These are phyloP conservation scores for Euptelea pleiosperma DNA, from an alignment of 164 flowering plant species.

Conservation along the genomic window DNA sequence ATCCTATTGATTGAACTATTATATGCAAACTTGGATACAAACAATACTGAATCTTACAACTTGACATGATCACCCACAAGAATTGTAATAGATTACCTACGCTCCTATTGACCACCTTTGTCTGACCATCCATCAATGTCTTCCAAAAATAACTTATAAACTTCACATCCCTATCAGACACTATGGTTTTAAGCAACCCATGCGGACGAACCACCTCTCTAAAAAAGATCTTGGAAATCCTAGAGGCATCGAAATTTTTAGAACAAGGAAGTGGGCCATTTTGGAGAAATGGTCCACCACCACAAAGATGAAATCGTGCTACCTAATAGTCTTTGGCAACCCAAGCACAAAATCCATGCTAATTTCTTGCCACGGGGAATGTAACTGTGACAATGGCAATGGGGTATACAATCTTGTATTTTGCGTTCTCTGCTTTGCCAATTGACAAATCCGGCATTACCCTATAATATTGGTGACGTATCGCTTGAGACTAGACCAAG, in stretches of 20 bases:
- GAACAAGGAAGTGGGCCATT: conserved; percentile 3
- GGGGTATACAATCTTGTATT: neutral
- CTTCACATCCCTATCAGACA: no score
- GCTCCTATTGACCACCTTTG: conserved; percentile 3
- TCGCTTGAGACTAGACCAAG: neutral
- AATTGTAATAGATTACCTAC: neutral
- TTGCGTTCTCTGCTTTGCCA: conserved; percentile 1
- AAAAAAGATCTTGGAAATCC: neutral
- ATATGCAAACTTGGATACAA: no score
- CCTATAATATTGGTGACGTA: neutral
- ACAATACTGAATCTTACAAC: no score
- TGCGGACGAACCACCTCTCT: conserved; percentile 5
- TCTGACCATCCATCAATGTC: neutral
- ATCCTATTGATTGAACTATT: no score
- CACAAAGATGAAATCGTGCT: no score
- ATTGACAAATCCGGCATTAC: neutral
- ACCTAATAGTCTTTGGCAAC: no score
- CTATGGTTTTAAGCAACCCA: no score
- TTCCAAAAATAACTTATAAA: no score
- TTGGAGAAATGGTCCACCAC: no score
- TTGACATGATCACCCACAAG: no score
- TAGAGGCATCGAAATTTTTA: neutral
- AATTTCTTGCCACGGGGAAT: neutral
- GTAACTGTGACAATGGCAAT: neutral
- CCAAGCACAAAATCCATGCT: conserved; percentile 1